Evolutionary conservation across 208 protist species (phyloP).

Genomic region (Jaenimonas drosophilae): DNA sequence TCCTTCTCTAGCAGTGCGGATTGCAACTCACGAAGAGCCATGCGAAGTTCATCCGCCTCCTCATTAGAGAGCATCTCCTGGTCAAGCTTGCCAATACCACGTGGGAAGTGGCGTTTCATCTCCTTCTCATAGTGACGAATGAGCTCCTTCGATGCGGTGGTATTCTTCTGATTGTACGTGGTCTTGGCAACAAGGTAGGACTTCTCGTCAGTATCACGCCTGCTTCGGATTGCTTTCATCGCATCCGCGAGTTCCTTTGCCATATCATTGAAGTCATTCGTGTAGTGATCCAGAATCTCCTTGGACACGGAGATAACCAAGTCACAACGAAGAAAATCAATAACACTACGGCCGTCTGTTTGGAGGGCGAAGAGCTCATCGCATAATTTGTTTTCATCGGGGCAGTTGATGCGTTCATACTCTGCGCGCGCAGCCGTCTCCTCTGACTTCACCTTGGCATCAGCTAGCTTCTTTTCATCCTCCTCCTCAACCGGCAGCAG

Average conservation of each 20-base stretch:
- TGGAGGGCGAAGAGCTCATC: slow-evolving; percentile 62
- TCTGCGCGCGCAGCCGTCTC: slow-evolving; percentile 22
- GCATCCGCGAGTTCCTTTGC: slow-evolving; percentile 61
- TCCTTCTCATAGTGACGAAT: slow-evolving; percentile 57
- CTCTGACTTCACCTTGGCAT: slow-evolving; percentile 27
- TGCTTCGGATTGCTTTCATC: slow-evolving; percentile 58
- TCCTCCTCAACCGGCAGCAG: slow-evolving; percentile 71
- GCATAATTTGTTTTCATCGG: slow-evolving; percentile 61
- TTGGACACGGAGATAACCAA: slow-evolving; percentile 41
- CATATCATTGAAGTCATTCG: slow-evolving; percentile 76
- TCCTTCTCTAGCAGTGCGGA: slow-evolving; percentile 62
- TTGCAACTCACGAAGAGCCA: slow-evolving; percentile 24
- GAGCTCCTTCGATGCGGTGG: slow-evolving; percentile 20
- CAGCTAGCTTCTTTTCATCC: slow-evolving; percentile 33
- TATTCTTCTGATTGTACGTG: slow-evolving; percentile 27
- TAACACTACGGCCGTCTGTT: slow-evolving; percentile 42
- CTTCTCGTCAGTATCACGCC: slow-evolving; percentile 49
- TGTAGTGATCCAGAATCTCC: slow-evolving; percentile 58
- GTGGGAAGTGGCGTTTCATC: slow-evolving; percentile 38
- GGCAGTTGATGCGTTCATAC: slow-evolving; percentile 76
- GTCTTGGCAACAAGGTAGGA: slow-evolving; percentile 26
- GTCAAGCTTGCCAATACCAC: slow-evolving; percentile 9
- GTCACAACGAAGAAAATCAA: slow-evolving; percentile 47
- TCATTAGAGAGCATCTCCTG: slow-evolving; percentile 6
- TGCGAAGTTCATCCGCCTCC: slow-evolving; percentile 12